These are phyloP conservation scores for Pythium vanterpoolii DNA, from an alignment of 352 stramenopile species.

Conservation along the genomic window DNA sequence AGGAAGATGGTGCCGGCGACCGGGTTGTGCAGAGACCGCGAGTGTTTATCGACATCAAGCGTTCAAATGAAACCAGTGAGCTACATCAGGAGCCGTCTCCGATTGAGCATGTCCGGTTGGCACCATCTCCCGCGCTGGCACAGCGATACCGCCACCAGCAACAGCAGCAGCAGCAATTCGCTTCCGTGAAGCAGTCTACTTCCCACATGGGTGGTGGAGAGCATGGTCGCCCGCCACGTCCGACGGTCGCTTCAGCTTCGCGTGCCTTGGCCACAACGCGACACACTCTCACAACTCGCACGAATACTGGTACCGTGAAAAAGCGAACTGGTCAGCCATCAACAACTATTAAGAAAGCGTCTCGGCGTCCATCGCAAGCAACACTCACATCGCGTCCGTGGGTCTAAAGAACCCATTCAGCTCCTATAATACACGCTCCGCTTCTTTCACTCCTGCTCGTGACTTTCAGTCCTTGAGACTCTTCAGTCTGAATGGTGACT, in stretches of 20 bases:
- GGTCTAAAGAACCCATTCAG: neutral
- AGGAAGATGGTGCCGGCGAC: constrained; percentile 26
- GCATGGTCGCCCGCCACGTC: neutral
- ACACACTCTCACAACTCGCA: neutral
- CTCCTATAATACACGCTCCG: neutral
- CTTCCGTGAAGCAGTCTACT: neutral
- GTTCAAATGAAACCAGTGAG: constrained; percentile 19
- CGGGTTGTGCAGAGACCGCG: constrained; percentile 34
- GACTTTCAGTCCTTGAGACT: neutral
- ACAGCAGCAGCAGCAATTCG: neutral
- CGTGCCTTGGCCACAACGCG: constrained; percentile 9
- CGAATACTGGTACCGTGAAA: neutral
- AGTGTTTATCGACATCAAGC: constrained; percentile 48
- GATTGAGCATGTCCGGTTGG: constrained; percentile 48
- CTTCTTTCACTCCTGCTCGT: neutral
- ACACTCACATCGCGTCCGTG: constrained; percentile 11
- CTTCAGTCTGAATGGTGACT: neutral
- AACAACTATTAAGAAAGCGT: neutral
- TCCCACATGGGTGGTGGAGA: neutral
- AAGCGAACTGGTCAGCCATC: neutral
- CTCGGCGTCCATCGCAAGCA: constrained; percentile 8
- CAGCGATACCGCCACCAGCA: constrained; percentile 37
- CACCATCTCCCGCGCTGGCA: constrained; percentile 38
- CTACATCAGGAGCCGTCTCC: constrained; percentile 20
- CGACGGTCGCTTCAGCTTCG: constrained; percentile 14